Percentiles rank a stretch among this genome's conserved stretches.
Conservation (phyloP, 1,139 yeast genomes). For the Lodderomyces jiufengensis region DNA sequence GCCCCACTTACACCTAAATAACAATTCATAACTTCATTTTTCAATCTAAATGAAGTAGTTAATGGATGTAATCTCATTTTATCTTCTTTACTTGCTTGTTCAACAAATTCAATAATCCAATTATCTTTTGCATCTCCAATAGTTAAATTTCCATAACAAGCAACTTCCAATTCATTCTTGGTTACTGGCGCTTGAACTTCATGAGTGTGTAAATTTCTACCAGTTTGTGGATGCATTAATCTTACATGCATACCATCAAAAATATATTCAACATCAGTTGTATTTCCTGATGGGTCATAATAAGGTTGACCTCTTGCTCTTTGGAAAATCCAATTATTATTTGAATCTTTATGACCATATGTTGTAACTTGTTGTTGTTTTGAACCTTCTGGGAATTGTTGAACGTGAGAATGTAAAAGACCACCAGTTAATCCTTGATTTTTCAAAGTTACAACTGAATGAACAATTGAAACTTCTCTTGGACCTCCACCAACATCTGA, state of each 20-base stretch:
- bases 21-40: conserved; percentile 66
- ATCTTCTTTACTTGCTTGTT: conserved; percentile 71
- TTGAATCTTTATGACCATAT: conserved; percentile 85
- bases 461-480: conserved; percentile 76
- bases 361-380: conserved; percentile 95
- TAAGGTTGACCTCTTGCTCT: conserved; percentile 59
- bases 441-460: conserved; percentile 75
- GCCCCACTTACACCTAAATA: conserved; percentile 82
- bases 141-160: conserved; percentile 85
- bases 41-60: conserved; percentile 80
- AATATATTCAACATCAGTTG: conserved; percentile 55
- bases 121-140: conserved; percentile 90
- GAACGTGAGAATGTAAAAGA: conserved; percentile 90
- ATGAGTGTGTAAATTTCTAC: conserved; percentile 91
- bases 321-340: conserved; percentile 88
- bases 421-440: conserved; percentile 93
- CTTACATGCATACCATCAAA: conserved; percentile 75
- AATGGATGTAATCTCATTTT: conserved; percentile 73
- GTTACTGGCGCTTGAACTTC: conserved; percentile 77
- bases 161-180: conserved; percentile 72
- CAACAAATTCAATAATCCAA: conserved; percentile 88
- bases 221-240: conserved; percentile 74
- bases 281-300: conserved; percentile 49
- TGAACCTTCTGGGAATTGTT: conserved; percentile 92
- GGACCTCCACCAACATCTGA: conserved; percentile 84